Conservation (phyloP, 768 basidiomycete species). For the Fomitopsis serialis region DNA sequence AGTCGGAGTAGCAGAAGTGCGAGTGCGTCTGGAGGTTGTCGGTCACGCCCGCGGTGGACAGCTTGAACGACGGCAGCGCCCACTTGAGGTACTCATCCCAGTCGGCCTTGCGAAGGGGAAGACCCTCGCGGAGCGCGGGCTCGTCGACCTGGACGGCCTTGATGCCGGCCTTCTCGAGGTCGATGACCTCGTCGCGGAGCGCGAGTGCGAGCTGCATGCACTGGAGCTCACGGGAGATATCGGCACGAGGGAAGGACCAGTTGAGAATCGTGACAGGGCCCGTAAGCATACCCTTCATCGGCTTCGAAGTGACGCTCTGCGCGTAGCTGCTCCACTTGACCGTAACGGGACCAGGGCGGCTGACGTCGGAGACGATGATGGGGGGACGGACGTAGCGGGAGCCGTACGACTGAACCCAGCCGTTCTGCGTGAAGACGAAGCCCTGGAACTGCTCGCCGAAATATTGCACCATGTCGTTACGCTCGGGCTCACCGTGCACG, state of each 20-base stretch:
- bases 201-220: slow-evolving; percentile 97
- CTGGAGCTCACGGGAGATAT: slow-evolving; percentile 93
- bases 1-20: slow-evolving; percentile 99
- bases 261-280: slow-evolving; percentile 98
- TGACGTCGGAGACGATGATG: slow-evolving; percentile 97
- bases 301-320: slow-evolving; percentile 86
- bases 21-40: slow-evolving; percentile 96
- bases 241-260: slow-evolving; percentile 99
- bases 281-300: slow-evolving; percentile 99
- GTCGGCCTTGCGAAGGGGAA: slow-evolving; percentile 93
- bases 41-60: slow-evolving; percentile 92
- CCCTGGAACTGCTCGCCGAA: slow-evolving; percentile 94
- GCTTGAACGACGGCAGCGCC: slow-evolving; percentile 99
- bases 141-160: slow-evolving; percentile 99
- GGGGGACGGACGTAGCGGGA: slow-evolving; percentile 99
- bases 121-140: slow-evolving; percentile 98
- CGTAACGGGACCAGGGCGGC: slow-evolving; percentile 88
- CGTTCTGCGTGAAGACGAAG: slow-evolving; percentile 98
- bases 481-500: slow-evolving; percentile 98
- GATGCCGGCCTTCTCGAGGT: slow-evolving; percentile 96
- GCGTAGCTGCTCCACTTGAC: slow-evolving; percentile 97
- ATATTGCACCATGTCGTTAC: slow-evolving; percentile 99
- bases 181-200: slow-evolving; percentile 95
- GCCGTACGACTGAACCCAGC: slow-evolving; percentile 99
- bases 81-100: slow-evolving; percentile 96